These are phyloP conservation scores for Citropsis articulata DNA, from an alignment of 345 rosid genomes.

Conservation along the genomic window DNA sequence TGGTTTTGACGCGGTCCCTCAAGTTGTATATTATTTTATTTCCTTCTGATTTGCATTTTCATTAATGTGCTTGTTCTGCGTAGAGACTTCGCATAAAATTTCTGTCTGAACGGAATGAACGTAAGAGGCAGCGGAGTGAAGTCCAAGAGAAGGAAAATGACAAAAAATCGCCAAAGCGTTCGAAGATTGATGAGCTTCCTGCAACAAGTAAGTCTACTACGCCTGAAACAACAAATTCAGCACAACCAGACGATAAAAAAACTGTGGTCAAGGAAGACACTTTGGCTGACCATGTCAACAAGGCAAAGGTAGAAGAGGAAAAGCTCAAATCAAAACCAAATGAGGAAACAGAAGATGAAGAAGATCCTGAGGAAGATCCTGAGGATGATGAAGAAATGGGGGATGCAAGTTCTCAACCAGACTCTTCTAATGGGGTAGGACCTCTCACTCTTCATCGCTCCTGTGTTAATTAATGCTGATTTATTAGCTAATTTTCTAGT, in stretches of 20 bases:
- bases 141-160: slow-evolving; percentile 39
- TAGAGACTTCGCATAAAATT: slow-evolving; percentile 71
- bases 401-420: slow-evolving; percentile 41
- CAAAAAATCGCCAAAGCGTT: slow-evolving; percentile 46
- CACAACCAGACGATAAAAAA: slow-evolving; percentile 38
- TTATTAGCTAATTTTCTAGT: not conserved
- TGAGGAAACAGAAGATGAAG: slow-evolving; percentile 40
- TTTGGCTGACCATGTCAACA: slow-evolving; percentile 34
- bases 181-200: slow-evolving; percentile 51
- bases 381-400: slow-evolving; percentile 58
- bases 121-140: slow-evolving; percentile 73
- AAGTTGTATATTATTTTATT: slow-evolving; percentile 1
- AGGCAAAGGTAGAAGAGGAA: slow-evolving; percentile 35
- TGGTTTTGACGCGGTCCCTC: slow-evolving; percentile 19
- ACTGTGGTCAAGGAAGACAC: slow-evolving; percentile 31
- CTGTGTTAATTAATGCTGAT: not conserved
- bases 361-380: slow-evolving; percentile 76
- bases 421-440: slow-evolving; percentile 51
- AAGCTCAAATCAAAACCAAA: slow-evolving; percentile 39
- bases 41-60: not conserved
- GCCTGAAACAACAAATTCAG: slow-evolving; percentile 29
- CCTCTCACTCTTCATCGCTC: not conserved
- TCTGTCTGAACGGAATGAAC: slow-evolving; percentile 65
- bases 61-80: slow-evolving; percentile 10
- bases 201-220: slow-evolving; percentile 36